A percentile compares a stretch with the other conserved stretches of the same genome.
These are phyloP conservation scores for Brassica napus DNA, from an alignment of 345 rosid genomes.

Conservation along the genomic window Da-Ae NC_063451.1:42129501-42130000, in stretches of 20 bases:
- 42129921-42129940: constrained; percentile 53
- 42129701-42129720: constrained; percentile 30
- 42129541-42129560: too few species aligned
- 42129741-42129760: constrained; percentile 66
- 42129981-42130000: constrained; percentile 22
- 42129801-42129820: constrained; percentile 5
- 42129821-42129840: constrained; percentile 8
- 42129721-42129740: constrained; percentile 77
- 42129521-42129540: too few species aligned
- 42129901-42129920: constrained; percentile 43
- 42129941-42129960: constrained; percentile 38
- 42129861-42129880: constrained; percentile 50
- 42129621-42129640: too few species aligned
- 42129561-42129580: neutral
- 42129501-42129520: too few species aligned
- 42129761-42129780: constrained; percentile 47
- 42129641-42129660: neutral
- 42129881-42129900: constrained; percentile 58
- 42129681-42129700: neutral
- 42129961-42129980: neutral
- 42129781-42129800: constrained; percentile 30
- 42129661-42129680: neutral
- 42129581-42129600: too few species aligned
- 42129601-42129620: too few species aligned
- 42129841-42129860: neutral